Evolutionary conservation across 1,284 basidiomycete species (phyloP).

Genomic region (Schizopora paradoxa): DNA sequence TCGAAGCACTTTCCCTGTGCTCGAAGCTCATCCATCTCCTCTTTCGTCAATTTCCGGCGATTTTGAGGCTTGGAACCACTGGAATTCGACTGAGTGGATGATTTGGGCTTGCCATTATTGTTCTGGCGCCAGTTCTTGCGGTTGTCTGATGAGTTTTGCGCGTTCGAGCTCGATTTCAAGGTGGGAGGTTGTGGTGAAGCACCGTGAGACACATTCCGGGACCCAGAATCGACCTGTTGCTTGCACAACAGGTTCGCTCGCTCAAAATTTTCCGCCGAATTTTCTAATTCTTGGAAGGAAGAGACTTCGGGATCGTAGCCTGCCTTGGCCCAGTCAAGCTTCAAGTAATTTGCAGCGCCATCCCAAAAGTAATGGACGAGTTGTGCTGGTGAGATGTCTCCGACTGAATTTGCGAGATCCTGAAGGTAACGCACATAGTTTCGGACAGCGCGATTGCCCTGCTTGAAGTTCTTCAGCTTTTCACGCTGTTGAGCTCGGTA

Average conservation of each 20-base stretch:
- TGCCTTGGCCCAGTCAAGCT: not conserved
- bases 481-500: not conserved
- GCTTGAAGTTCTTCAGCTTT: not conserved
- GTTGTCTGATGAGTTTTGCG: too few relatives aligned
- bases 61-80: too few relatives aligned
- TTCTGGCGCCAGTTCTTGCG: too few relatives aligned
- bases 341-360: not conserved
- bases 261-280: not conserved
- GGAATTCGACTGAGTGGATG: too few relatives aligned
- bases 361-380: not conserved
- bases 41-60: not conserved
- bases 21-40: not conserved
- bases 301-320: not conserved
- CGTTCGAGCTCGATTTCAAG: too few relatives aligned
- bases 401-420: not conserved
- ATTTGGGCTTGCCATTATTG: too few relatives aligned
- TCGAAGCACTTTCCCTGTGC: slow-evolving; percentile 5
- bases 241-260: too few relatives aligned
- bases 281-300: not conserved
- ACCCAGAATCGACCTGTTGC: too few relatives aligned
- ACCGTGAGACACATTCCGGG: too few relatives aligned
- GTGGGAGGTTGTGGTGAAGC: too few relatives aligned
- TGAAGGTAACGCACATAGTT: not conserved
- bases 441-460: not conserved
- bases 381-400: not conserved